Base-by-base conservation (phyloP, 2,329 filamentous ascomycete genomes). In the Chaetoscypha palmicola region DNA sequence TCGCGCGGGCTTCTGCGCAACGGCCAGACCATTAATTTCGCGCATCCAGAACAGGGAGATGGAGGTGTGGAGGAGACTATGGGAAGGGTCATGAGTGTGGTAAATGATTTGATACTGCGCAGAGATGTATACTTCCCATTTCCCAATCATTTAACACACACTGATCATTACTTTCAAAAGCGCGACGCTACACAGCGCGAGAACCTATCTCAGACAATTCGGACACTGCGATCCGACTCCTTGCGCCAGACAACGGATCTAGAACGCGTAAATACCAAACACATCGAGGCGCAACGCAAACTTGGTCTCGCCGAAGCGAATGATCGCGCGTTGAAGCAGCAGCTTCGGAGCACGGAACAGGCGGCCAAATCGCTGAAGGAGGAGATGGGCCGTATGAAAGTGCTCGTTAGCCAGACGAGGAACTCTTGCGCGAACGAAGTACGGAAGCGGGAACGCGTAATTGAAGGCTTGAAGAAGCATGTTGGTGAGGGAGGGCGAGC, bases 111-210 rank as follows among this genome's bases (percentile, higher is more conserved):
- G 55, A 87, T 98, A 47, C 64, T 96, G 48, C 79, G 90, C 54
- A 79, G 90, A 70, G 92, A 98, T 64, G 88, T 94, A 70, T 57
- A 80, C 71, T 19, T 31, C 26, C 17, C 22, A 17, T 45, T 39
- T n/a, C 24, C 7, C 9, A 10, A 31, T 32, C 4, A 8, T 14
- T 11, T 8, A 12, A 30, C 19, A 33, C 41, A 40, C 41, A 48
- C 26, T 52, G 14, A 26, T 16, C 4, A 2, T 22, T 38, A 11
- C 34, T 39, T 28, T 20, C 16, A 17, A 12, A 10, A 94, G 85
- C 86, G 88, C 62, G 91, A 96, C 65, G 85, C 89, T 50, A 86
- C 92, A 52, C 84, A 94, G 62, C 83, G 87, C 57, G 91, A 96
- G 64, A 82, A 80, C 23, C 73, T 95, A 16, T 87, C 87, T 3